Base-by-base conservation (phyloP, 2,329 filamentous ascomycete species). In the Scytalidium sp. region DNA sequence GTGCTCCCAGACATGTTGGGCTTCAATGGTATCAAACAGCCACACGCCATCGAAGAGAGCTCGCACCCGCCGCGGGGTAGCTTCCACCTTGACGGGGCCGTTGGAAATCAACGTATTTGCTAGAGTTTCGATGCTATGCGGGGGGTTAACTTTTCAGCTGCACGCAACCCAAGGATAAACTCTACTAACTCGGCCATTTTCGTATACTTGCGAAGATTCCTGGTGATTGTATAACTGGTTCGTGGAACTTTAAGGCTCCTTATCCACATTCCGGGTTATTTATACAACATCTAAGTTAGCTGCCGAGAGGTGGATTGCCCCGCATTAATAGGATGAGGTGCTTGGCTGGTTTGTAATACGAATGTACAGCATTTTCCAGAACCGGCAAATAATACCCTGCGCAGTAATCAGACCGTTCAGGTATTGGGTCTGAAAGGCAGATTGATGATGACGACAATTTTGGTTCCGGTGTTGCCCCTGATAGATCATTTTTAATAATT, bases 1-100 rank as follows among this genome's bases (percentile, higher is more conserved):
- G 47, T 78, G 74, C 56, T 73, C 70, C 70, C 70, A 73, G 9
- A 72, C 65, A 45, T 64, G 64, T 8, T 65, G 46, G 3, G 67
- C 68, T 22, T 60, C 55, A 3, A 60, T 66, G 1, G 70, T 70
- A 45, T 73, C 70, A 32, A 51, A 48, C 20, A 51, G 19, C 27
- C 41, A 51, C 3, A 47, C 41, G 6, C 51, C 48, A 20, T 55
- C 49, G 42, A 58, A 55, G 6, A 58, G 25, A 6, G 40, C 56
- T 11, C 57, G 51, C 20, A 59, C 52, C 6, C 57, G 50, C 17
- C 56, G 51, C 13, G 51, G 55, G 21, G 57, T 58, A 19, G 50
- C 44, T 47, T 56, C 53, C 19, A 50, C 22, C 40, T 58, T 59
- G 41, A 50, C 41, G 21, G 57, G 57, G 4, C 57, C 57, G 8